Percentiles rank a stretch among this genome's conserved stretches.
phyloP scores from a whole-genome alignment of 2,329 filamentous ascomycete species.

The Cercospora sesami region DNA sequence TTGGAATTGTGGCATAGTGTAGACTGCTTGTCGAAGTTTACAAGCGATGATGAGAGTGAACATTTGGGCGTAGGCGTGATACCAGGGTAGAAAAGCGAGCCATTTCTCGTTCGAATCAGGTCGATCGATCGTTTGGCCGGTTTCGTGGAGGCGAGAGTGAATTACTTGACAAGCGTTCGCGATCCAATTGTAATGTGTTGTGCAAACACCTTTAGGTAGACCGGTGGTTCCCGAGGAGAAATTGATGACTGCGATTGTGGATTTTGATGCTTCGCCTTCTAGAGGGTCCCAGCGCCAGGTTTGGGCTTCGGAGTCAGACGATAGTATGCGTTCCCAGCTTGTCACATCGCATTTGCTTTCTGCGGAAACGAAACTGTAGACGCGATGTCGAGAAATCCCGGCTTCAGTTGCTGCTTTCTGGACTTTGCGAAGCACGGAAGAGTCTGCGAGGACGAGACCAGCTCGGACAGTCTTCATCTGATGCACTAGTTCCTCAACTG shows the following conservation, averaged over 20 bases:
- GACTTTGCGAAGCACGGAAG: conserved; percentile 56
- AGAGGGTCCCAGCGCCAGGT: conserved; percentile 15
- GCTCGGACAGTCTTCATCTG: conserved; percentile 73
- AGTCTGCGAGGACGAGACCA: conserved; percentile 63
- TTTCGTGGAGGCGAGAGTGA: conserved; percentile 49
- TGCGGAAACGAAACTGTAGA: conserved; percentile 56
- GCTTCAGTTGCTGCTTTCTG: conserved; percentile 55
- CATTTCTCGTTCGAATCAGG: conserved; percentile 50
- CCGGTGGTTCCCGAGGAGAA: conserved; percentile 80
- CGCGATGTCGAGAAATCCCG: conserved; percentile 54
- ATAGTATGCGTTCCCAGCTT: conserved; percentile 9
- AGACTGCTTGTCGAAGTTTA: conserved; percentile 58
- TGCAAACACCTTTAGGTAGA: conserved; percentile 79
- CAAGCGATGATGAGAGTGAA: conserved; percentile 32
- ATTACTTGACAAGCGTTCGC: conserved; percentile 62
- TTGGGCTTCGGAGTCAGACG: neutral
- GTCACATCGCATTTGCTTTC: conserved; percentile 2
- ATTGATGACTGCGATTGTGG: conserved; percentile 65
- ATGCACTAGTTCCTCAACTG: conserved; percentile 70
- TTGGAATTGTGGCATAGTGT: conserved; percentile 77
- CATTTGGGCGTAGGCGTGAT: conserved; percentile 60
- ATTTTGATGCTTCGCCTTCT: conserved; percentile 4
- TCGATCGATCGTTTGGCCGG: conserved; percentile 58
- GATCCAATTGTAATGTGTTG: conserved; percentile 75
- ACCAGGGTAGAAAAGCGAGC: conserved; percentile 74